Evolutionary conservation across 768 basidiomycete species (phyloP), one percentile per base, ranked within the genome.

Genomic region (Tulasnella sp.): DNA sequence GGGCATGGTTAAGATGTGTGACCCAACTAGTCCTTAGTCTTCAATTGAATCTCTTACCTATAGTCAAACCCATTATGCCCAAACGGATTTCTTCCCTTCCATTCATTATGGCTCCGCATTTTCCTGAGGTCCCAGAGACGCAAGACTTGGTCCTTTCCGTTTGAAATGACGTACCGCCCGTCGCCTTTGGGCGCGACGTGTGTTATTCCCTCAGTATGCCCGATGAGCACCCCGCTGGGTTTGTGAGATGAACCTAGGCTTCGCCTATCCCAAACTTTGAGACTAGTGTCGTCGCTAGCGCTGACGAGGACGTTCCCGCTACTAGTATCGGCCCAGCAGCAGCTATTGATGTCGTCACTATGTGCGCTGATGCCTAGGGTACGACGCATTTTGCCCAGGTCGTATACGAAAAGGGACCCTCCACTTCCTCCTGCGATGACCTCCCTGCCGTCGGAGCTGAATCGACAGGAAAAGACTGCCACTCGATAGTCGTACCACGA

Each of bases 171-270:
- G 85, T 98, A 98, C 81, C 97, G 92, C 12, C 97, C 97, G 84
- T 99, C 97, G 7, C 97, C 97, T 83, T 98, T 98, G 1, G 97
- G 93, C 46, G 96, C 93, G 20, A 98, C 96, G 82, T 95, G 95
- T 7, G 97, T 96, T 80, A 98, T 93, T 60, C 97, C 96, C 84
- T 99, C 97, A 0, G 96, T 98, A 82, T 99, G 97, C 0, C 98
- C 98, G 64, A 97, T 92, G 20, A 99, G 89, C 1, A 97, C 94
- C 31, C 97, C 98, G 3, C 96, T 96, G 12, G 98, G 96, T 83
- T 94, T 95, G 73, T 88, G 85, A 20, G 87, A 87, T 18, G 87
- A 86, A 14, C 87, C 86, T 14, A 90, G 82, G 0, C 89, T 90
- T 69, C 89, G 87, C 74, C 89, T 87, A 82, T 90, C 89, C 98